Percentiles rank a stretch among this genome's conserved stretches.
These are phyloP conservation scores for Colletotrichum gloeosporioides DNA, from an alignment of 2,329 filamentous ascomycete genomes.

Conservation along the genomic window DNA sequence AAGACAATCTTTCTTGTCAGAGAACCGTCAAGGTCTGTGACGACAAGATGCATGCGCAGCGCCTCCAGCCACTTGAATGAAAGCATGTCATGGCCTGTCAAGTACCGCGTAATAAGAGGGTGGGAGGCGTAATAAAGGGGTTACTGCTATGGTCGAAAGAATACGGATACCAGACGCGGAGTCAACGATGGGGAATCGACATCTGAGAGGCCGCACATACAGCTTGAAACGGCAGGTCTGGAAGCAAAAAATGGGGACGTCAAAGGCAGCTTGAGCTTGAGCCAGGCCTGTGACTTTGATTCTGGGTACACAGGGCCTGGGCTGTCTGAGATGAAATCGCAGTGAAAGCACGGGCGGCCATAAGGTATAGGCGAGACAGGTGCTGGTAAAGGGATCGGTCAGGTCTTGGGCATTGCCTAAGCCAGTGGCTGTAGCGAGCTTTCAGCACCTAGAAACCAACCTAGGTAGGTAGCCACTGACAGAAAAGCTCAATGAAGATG, in stretches of 20 bases:
- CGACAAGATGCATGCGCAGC: neutral
- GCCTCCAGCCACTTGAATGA: neutral
- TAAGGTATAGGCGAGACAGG: neutral
- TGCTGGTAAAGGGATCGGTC: slow-evolving; percentile 7
- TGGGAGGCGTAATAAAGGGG: neutral
- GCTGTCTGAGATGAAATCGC: neutral
- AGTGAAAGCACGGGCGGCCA: neutral
- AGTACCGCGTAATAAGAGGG: neutral
- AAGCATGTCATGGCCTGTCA: neutral
- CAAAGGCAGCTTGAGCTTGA: neutral
- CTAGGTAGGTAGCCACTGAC: slow-evolving; percentile 14
- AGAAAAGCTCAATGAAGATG: neutral
- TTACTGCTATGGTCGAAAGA: neutral
- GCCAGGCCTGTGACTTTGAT: neutral
- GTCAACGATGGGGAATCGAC: neutral
- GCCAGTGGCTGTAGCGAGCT: neutral
- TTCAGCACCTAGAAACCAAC: slow-evolving; percentile 9
- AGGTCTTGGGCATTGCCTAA: neutral
- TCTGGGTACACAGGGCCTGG: neutral
- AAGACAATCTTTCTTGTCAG: neutral
- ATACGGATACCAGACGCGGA: neutral
- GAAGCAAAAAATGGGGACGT: neutral
- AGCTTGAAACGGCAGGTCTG: neutral
- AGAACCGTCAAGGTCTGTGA: neutral
- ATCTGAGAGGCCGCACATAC: neutral